phyloP scores from a whole-genome alignment of 441 rosid species.

The Gossypium davidsonii region DNA sequence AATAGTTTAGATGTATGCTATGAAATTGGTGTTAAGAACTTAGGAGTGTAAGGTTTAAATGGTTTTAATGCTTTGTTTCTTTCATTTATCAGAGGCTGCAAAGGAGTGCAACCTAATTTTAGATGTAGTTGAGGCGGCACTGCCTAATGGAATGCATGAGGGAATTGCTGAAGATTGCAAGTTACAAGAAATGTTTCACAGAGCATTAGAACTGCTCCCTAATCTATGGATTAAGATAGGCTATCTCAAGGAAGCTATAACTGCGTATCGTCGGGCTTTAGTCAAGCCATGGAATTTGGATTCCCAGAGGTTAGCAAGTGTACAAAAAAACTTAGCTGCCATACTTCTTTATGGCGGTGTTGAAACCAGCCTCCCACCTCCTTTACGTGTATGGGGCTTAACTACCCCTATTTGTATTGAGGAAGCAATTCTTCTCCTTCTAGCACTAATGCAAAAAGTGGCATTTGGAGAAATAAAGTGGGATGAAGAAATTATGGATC shows the following conservation, averaged over 20 bases:
- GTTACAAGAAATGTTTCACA: conserved; percentile 71
- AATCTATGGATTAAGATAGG: conserved; percentile 66
- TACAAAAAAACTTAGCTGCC: conserved; percentile 74
- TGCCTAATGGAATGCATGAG: conserved; percentile 61
- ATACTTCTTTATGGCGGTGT: conserved; percentile 68
- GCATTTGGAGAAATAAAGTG: conserved; percentile 56
- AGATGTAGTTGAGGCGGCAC: conserved; percentile 65
- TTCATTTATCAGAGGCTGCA: conserved; percentile 67
- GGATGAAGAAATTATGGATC: conserved; percentile 82
- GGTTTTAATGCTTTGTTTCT: conserved; percentile 21
- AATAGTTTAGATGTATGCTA: neutral
- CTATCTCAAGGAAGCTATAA: conserved; percentile 54
- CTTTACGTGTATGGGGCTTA: conserved; percentile 34
- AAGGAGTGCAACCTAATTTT: conserved; percentile 70
- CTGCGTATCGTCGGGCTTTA: conserved; percentile 60
- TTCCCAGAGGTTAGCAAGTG: conserved; percentile 56
- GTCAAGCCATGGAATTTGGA: conserved; percentile 78
- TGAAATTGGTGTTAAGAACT: neutral
- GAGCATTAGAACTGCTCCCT: conserved; percentile 75
- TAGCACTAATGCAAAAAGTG: conserved; percentile 64
- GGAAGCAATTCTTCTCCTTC: conserved; percentile 76
- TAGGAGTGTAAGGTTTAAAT: neutral
- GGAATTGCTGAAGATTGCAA: conserved; percentile 55
- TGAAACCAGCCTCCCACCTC: conserved; percentile 45
- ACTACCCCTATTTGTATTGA: conserved; percentile 43